Percentiles rank a stretch among this genome's conserved stretches.
Evolutionary conservation across 2,329 filamentous ascomycete species (phyloP).

Genomic region (Fusarium pseudonygamai): DNA sequence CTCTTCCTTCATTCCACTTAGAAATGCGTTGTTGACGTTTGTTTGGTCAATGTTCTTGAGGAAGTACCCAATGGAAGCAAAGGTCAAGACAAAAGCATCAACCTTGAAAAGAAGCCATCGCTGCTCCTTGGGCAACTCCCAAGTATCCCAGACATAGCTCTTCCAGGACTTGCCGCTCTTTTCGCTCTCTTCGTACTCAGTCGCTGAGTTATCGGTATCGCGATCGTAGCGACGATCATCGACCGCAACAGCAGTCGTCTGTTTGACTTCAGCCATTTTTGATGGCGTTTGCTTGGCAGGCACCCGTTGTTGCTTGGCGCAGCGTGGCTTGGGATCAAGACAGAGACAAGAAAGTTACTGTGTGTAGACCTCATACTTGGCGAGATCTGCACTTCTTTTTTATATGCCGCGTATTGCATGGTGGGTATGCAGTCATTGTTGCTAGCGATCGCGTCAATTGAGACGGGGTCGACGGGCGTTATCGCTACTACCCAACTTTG

Average conservation of each 20-base stretch:
- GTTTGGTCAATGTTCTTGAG: conserved; percentile 51
- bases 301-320: not conserved
- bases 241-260: not conserved
- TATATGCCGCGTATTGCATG: not conserved
- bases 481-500: not conserved
- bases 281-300: not conserved
- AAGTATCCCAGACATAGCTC: conserved; percentile 51
- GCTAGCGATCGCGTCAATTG: conserved; percentile 35
- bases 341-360: not conserved
- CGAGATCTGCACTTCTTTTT: not conserved
- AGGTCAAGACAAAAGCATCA: conserved; percentile 48
- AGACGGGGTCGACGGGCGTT: not conserved
- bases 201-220: not conserved
- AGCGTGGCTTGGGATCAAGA: not conserved
- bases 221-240: not conserved
- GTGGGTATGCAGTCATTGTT: conserved; percentile 26
- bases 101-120: conserved; percentile 48
- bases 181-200: not conserved
- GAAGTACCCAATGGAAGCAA: conserved; percentile 48
- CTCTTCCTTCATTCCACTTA: conserved; percentile 39
- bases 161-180: conserved; percentile 44
- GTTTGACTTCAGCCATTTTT: conserved; percentile 8
- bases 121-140: conserved; percentile 47
- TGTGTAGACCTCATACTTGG: not conserved
- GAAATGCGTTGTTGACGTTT: conserved; percentile 52